A percentile compares a stretch with the other conserved stretches of the same genome.
These are phyloP conservation scores for Ambrosia trifida DNA, from an alignment of 129 eudicot genomes.

Conservation along the genomic window DNA sequence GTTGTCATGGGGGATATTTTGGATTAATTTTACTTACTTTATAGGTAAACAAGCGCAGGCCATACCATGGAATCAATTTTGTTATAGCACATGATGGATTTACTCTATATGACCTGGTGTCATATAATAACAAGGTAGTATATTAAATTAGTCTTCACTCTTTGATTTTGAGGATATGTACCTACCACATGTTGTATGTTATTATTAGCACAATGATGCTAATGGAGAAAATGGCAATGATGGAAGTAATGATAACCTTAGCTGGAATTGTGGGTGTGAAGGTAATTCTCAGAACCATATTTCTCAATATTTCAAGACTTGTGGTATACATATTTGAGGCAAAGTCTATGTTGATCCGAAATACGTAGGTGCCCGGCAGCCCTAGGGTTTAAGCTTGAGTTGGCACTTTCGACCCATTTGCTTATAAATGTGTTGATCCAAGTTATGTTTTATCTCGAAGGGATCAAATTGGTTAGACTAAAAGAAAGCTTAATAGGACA, in stretches of 20 bases:
- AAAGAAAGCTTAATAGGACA: background rate
- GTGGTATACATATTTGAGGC: background rate
- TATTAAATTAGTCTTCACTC: conserved; percentile 4
- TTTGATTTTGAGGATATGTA: conserved; percentile 16
- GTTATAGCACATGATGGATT: conserved; percentile 97
- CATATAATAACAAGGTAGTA: conserved; percentile 91
- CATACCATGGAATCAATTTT: conserved; percentile 88
- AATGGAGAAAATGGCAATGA: conserved; percentile 97
- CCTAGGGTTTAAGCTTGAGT: conserved; percentile 1
- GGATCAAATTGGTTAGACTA: background rate
- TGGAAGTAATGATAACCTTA: conserved; percentile 92
- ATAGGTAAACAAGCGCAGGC: conserved; percentile 89
- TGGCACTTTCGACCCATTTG: conserved; percentile 2
- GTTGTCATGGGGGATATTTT: background rate
- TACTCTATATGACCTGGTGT: conserved; percentile 89
- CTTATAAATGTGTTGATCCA: background rate
- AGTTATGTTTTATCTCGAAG: background rate
- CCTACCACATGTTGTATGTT: conserved; percentile 20
- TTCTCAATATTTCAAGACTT: background rate
- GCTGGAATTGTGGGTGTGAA: conserved; percentile 98
- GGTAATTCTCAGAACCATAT: conserved; percentile 40
- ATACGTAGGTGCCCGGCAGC: background rate
- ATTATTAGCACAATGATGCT: conserved; percentile 79
- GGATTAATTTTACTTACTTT: conserved; percentile 13
- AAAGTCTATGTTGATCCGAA: background rate